Conservation (phyloP, 78 protist species). For the Abeoforma whisleri region DNA sequence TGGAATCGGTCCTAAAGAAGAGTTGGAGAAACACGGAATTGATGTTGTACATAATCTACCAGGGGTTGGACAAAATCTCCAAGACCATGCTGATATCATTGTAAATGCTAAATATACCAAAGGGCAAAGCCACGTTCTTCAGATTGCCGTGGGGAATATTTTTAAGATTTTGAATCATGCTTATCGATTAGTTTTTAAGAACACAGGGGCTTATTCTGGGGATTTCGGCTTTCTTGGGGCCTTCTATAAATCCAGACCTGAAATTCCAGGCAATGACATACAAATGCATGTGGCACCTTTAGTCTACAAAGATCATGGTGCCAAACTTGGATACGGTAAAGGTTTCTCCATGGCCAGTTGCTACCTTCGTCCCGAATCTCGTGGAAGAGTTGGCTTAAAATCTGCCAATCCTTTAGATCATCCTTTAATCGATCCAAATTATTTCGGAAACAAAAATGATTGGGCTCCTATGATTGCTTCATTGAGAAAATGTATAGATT, state of each 20-base stretch:
- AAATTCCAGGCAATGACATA: background rate
- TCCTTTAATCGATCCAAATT: constrained; percentile 52
- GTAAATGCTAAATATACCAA: too few relatives aligned
- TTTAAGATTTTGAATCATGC: too few relatives aligned
- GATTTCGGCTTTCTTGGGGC: background rate
- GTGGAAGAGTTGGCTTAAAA: background rate
- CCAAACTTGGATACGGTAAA: background rate
- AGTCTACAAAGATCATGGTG: background rate
- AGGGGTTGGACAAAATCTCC: background rate
- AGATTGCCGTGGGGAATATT: background rate
- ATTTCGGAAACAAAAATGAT: constrained; percentile 33
- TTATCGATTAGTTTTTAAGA: too few relatives aligned
- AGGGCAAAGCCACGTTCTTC: background rate
- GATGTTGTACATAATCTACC: background rate
- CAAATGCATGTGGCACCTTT: background rate
- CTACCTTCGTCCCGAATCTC: constrained; percentile 16
- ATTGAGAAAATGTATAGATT: too few relatives aligned
- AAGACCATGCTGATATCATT: background rate
- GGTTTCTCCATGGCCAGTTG: background rate
- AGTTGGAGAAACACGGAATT: constrained; percentile 27
- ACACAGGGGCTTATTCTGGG: background rate
- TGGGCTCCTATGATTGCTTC: background rate
- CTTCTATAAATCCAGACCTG: background rate
- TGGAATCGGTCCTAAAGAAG: constrained; percentile 52
- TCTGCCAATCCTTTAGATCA: background rate